Conservation (phyloP, 495 filamentous ascomycete genomes). For the Symbiotaphrina buchneri region DNA sequence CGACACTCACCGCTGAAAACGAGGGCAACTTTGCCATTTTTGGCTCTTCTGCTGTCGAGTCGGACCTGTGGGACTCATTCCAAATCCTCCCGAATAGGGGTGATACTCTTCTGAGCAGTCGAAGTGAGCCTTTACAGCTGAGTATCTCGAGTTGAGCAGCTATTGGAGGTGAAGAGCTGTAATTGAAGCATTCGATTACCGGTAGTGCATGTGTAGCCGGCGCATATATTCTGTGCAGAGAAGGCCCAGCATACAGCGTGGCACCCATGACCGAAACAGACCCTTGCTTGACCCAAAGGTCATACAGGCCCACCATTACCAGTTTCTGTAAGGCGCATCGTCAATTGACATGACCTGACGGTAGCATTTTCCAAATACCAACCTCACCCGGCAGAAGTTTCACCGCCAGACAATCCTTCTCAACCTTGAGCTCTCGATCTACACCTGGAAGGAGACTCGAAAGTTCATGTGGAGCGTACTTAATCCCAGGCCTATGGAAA, state of each 20-base stretch:
- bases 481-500: too few relatives aligned
- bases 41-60: constrained; percentile 6
- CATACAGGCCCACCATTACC: constrained; percentile 50
- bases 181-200: constrained; percentile 31
- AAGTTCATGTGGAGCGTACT: background rate
- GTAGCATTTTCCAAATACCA: background rate
- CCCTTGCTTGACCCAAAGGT: constrained; percentile 40
- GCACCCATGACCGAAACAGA: constrained; percentile 44
- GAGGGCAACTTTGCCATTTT: constrained; percentile 15
- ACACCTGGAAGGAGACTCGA: background rate
- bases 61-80: constrained; percentile 26
- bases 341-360: background rate
- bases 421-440: background rate
- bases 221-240: constrained; percentile 38
- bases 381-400: constrained; percentile 1
- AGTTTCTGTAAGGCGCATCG: constrained; percentile 35
- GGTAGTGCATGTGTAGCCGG: constrained; percentile 60
- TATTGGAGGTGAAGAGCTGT: constrained; percentile 19
- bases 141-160: constrained; percentile 28
- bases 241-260: constrained; percentile 27
- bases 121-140: constrained; percentile 29
- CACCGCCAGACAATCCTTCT: too few relatives aligned
- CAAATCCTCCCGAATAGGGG: constrained; percentile 55
- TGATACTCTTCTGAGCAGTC: constrained; percentile 34
- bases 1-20: constrained; percentile 11